Evolutionary conservation across 2,329 filamentous ascomycete species (phyloP), one percentile per base, ranked within the genome.

Genomic region (Colletotrichum karsti): DNA sequence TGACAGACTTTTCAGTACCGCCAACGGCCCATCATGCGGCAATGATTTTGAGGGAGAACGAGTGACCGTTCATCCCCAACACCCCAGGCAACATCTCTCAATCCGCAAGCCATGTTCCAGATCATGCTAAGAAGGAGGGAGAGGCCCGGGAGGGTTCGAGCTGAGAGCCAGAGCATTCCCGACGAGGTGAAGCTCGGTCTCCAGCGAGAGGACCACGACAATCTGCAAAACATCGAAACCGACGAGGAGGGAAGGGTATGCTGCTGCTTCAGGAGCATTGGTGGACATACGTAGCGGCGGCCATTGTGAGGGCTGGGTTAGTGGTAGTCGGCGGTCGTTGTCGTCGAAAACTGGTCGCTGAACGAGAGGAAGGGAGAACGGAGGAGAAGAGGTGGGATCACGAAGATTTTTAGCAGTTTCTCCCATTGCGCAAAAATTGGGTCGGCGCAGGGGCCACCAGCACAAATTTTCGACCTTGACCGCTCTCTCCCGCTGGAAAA

Each of bases 171-270:
- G 79, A 30, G 74, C 80, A 76, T 76, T 74, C 72, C 63, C 73
- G 44, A 62, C 58, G 72, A 80, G 81, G 82, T 81, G 83, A 73
- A 72, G 74, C 73, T 73, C 63, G 62, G 73, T 72, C 75, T 79
- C 91, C 90, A 94, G 92, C 90, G 89, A 93, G 90, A 92, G 90
- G 90, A 93, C 92, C 87, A 89, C 89, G 88, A 93, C 91, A 93
- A 93, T 92, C 90, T 89, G 83, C 85, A 83, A 84, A 41, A 79
- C 75, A 79, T 84, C 82, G 85, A 83, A 80, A 85, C 85, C 84
- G 69, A 73, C 71, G 67, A 68, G 71, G 57, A 80, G 77, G 76
- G 78, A 74, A 75, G 78, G 79, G 42, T 20, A 22, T 59, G 60
- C 54, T 58, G 33, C 33, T 50, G 53, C 48, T 64, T 68, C 65